These are phyloP conservation scores for Galerina sulciceps DNA, from an alignment of 768 basidiomycete genomes.

Conservation along the genomic window DNA sequence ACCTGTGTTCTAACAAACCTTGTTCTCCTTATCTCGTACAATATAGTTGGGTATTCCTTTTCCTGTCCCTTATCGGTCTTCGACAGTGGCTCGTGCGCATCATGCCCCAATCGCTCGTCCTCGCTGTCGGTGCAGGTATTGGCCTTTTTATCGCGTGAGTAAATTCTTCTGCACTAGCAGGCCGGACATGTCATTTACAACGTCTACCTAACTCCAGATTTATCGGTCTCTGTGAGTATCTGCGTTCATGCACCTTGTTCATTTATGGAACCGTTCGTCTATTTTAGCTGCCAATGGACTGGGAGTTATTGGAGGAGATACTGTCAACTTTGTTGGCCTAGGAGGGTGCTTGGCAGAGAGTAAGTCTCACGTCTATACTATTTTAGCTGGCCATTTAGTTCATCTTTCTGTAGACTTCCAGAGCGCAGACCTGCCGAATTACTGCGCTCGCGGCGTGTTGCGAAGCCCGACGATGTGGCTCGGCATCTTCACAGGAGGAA, in stretches of 20 bases:
- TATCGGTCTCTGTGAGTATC: constrained; percentile 67
- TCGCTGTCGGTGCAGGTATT: constrained; percentile 86
- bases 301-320: constrained; percentile 76
- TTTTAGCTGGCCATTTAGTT: neutral
- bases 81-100: constrained; percentile 90
- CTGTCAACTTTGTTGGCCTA: constrained; percentile 70
- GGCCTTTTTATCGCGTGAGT: constrained; percentile 85
- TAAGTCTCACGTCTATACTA: constrained; percentile 12
- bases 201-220: constrained; percentile 46
- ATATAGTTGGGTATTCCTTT: constrained; percentile 77
- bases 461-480: constrained; percentile 84
- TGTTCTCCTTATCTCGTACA: neutral
- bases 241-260: neutral
- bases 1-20: neutral
- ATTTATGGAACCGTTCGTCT: neutral
- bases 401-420: constrained; percentile 41
- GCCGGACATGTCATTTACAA: neutral
- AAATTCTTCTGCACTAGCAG: neutral
- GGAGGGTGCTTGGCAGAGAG: constrained; percentile 73
- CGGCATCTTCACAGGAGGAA: constrained; percentile 84
- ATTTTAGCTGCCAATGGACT: constrained; percentile 66
- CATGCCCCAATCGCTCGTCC: constrained; percentile 86
- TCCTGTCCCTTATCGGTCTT: constrained; percentile 79
- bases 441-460: constrained; percentile 67
- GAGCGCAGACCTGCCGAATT: constrained; percentile 47